A percentile compares a stretch with the other conserved stretches of the same genome.
Evolutionary conservation across 75 land plant genomes (phyloP).

Genomic region (Cryptomeria japonica): DNA sequence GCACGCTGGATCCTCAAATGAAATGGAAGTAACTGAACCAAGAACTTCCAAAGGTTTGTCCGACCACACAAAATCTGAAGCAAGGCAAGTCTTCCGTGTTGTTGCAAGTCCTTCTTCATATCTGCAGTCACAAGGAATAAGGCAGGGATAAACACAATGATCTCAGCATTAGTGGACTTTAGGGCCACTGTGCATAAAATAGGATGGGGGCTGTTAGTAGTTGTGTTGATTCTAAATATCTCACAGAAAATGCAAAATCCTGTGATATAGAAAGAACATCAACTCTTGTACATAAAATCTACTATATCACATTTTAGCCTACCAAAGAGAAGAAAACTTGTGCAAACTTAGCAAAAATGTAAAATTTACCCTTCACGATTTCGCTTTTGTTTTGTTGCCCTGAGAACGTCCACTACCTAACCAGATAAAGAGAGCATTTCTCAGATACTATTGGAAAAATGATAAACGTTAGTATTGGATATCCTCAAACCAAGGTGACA

Average conservation of each 20-base stretch:
- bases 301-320: background rate
- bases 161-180: background rate
- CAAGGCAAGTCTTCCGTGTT: slow-evolving; percentile 54
- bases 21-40: slow-evolving; percentile 77
- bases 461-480: background rate
- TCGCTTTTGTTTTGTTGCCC: slow-evolving; percentile 85
- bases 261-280: background rate
- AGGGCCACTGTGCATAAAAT: background rate
- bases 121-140: slow-evolving; percentile 25
- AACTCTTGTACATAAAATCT: background rate
- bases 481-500: background rate
- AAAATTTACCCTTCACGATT: slow-evolving; percentile 85
- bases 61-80: slow-evolving; percentile 85
- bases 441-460: background rate
- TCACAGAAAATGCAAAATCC: background rate
- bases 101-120: slow-evolving; percentile 79
- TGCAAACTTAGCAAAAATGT: background rate
- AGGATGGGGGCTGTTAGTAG: too few relatives aligned
- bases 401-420: slow-evolving; percentile 84
- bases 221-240: background rate
- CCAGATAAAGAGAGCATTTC: slow-evolving; percentile 8
- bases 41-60: slow-evolving; percentile 84
- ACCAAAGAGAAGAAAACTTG: background rate
- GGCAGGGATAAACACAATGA: background rate
- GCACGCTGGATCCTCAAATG: slow-evolving; percentile 73